Evolutionary conservation across 1,139 yeast genomes (phyloP).

Genomic region (Nakaseomyces nivariensis): DNA sequence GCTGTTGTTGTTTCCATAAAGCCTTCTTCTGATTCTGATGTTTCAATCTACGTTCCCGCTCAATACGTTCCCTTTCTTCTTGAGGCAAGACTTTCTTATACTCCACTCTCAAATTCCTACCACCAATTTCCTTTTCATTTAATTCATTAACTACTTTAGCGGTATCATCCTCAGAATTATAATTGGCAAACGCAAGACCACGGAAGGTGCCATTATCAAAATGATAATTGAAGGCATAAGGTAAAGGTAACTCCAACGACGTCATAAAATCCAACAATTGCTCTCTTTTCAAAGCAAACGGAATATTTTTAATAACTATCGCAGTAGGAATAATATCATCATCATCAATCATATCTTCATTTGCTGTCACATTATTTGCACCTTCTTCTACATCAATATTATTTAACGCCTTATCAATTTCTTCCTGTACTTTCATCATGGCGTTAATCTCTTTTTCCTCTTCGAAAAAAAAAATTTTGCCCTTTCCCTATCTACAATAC

Average conservation of each 20-base stretch:
- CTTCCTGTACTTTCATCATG: slow-evolving; percentile 3
- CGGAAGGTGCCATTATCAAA: slow-evolving; percentile 96
- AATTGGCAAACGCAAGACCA: slow-evolving; percentile 97
- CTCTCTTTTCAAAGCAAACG: slow-evolving; percentile 94
- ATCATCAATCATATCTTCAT: slow-evolving; percentile 9
- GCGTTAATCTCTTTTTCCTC: not conserved
- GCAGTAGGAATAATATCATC: slow-evolving; percentile 69
- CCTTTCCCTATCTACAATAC: too few species aligned
- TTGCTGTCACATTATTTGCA: not conserved
- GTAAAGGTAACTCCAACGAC: slow-evolving; percentile 76
- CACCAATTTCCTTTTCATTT: slow-evolving; percentile 93
- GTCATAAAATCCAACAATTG: slow-evolving; percentile 92
- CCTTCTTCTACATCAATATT: not conserved
- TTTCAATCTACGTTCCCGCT: slow-evolving; percentile 65
- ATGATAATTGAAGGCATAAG: slow-evolving; percentile 96
- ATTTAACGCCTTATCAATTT: slow-evolving; percentile 10
- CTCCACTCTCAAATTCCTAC: slow-evolving; percentile 88
- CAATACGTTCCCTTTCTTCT: slow-evolving; percentile 89
- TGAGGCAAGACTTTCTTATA: slow-evolving; percentile 93
- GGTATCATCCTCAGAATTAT: slow-evolving; percentile 90
- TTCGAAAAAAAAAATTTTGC: not conserved
- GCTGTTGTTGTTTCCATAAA: slow-evolving; percentile 1
- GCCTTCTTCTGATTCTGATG: slow-evolving; percentile 47
- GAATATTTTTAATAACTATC: slow-evolving; percentile 91
- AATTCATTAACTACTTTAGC: slow-evolving; percentile 70